A percentile compares a stretch with the other conserved stretches of the same genome.
Conservation (phyloP, 1,284 basidiomycete species). For the Stereum hirsutum region DNA sequence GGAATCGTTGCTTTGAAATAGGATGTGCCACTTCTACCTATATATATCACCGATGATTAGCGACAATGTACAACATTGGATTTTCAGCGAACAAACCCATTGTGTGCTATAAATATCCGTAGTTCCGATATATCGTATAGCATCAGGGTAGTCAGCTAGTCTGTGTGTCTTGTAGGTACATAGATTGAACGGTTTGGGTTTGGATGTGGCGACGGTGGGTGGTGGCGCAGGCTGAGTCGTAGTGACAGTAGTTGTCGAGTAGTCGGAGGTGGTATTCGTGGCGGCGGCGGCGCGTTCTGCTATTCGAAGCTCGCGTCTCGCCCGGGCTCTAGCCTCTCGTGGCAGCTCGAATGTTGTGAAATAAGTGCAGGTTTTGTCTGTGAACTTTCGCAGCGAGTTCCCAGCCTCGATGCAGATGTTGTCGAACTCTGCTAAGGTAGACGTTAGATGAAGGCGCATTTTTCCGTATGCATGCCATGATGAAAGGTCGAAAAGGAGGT, state of each 20-base stretch:
- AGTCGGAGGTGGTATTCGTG: neutral
- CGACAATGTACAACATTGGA: neutral
- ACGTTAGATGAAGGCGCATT: constrained; percentile 20
- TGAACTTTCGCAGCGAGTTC: constrained; percentile 13
- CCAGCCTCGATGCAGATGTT: constrained; percentile 13
- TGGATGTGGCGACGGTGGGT: neutral
- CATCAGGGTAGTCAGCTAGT: constrained; percentile 12
- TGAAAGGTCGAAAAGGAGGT: constrained; percentile 18
- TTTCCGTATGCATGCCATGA: constrained; percentile 24
- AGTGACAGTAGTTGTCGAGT: neutral
- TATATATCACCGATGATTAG: neutral
- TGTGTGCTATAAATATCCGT: constrained; percentile 17
- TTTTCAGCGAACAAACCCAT: constrained; percentile 9
- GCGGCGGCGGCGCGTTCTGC: too few relatives aligned
- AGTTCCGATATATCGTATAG: constrained; percentile 14
- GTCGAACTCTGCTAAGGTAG: constrained; percentile 13
- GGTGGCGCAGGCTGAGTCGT: neutral
- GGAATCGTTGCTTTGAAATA: neutral
- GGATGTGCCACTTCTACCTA: constrained; percentile 1
- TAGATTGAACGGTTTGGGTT: constrained; percentile 9
- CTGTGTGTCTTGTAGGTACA: constrained; percentile 16
- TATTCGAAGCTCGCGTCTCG: constrained; percentile 9
- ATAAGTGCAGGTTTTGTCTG: constrained; percentile 7
- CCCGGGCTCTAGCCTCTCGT: constrained; percentile 14
- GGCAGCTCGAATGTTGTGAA: constrained; percentile 18